phyloP scores from a whole-genome alignment of 1,139 yeast genomes.

The Geotrichum klebahnii region DNA sequence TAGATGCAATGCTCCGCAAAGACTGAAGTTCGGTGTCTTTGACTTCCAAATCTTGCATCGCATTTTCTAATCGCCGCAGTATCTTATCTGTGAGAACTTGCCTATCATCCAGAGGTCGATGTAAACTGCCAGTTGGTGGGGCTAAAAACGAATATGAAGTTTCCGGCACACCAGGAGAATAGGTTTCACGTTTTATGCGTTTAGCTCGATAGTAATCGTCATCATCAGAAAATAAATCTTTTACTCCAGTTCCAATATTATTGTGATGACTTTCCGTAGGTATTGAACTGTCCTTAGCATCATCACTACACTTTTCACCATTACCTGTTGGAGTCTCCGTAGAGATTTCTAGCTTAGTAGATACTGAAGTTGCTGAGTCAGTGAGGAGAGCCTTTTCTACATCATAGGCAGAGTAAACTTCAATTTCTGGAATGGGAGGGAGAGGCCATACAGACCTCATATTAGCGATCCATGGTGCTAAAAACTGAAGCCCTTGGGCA shows the following conservation, averaged over 20 bases:
- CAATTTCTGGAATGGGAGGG: constrained; percentile 65
- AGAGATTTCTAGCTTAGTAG: too few species aligned
- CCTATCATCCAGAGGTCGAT: constrained; percentile 60
- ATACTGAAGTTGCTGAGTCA: constrained; percentile 53
- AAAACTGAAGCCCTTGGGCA: constrained; percentile 59
- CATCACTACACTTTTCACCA: constrained; percentile 5
- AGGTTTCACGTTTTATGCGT: constrained; percentile 56
- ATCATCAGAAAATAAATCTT: constrained; percentile 9
- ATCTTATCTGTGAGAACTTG: constrained; percentile 50
- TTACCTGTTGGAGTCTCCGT: constrained; percentile 1
- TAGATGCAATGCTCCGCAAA: constrained; percentile 35
- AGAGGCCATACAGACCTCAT: constrained; percentile 61
- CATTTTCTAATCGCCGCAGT: constrained; percentile 39
- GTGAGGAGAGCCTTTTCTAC: constrained; percentile 76
- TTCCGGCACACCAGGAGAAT: constrained; percentile 22
- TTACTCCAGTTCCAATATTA: constrained; percentile 16
- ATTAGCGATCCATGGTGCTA: constrained; percentile 55
- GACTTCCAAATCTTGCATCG: constrained; percentile 25
- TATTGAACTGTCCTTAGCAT: constrained; percentile 25
- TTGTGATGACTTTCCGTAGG: constrained; percentile 37
- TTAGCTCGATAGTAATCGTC: constrained; percentile 54
- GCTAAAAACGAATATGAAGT: constrained; percentile 15
- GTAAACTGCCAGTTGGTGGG: constrained; percentile 36
- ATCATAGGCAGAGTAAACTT: constrained; percentile 60
- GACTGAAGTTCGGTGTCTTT: constrained; percentile 36